Conservation (phyloP, 805 yeast genomes). For the Starmerella cellae region DNA sequence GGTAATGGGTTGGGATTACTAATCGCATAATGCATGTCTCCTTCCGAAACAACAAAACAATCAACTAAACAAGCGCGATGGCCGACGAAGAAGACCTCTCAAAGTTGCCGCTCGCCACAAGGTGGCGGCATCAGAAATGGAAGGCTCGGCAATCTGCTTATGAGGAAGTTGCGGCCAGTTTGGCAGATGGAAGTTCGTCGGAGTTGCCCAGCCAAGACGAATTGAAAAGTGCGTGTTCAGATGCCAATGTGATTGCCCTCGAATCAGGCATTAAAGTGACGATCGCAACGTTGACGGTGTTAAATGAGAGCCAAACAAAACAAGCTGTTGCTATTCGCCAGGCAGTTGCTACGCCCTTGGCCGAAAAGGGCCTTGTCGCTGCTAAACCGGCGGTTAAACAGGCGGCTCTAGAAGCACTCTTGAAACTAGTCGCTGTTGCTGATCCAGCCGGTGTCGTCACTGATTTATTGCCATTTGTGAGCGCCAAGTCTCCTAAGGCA, state of each 20-base stretch:
- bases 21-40: neutral
- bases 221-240: conserved; percentile 49
- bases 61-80: conserved; percentile 16
- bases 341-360: conserved; percentile 30
- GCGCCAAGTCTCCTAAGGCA: conserved; percentile 56
- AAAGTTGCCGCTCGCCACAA: conserved; percentile 49
- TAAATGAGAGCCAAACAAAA: conserved; percentile 33
- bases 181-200: conserved; percentile 1
- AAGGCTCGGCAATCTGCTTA: conserved; percentile 75
- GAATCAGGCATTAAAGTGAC: conserved; percentile 61
- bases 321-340: conserved; percentile 13
- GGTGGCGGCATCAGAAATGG: conserved; percentile 64
- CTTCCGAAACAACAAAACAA: neutral
- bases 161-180: conserved; percentile 37
- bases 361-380: conserved; percentile 74
- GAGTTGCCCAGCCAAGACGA: conserved; percentile 4
- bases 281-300: conserved; percentile 38
- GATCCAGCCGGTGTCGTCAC: conserved; percentile 45
- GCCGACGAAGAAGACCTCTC: conserved; percentile 49
- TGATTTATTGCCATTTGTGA: conserved; percentile 48
- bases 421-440: conserved; percentile 53
- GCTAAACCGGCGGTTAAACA: conserved; percentile 61
- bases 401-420: conserved; percentile 47
- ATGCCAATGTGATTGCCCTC: conserved; percentile 82
- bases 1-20: neutral